Evolutionary conservation across 2,329 filamentous ascomycete genomes (phyloP).

Genomic region (Ascochyta pisi): DNA sequence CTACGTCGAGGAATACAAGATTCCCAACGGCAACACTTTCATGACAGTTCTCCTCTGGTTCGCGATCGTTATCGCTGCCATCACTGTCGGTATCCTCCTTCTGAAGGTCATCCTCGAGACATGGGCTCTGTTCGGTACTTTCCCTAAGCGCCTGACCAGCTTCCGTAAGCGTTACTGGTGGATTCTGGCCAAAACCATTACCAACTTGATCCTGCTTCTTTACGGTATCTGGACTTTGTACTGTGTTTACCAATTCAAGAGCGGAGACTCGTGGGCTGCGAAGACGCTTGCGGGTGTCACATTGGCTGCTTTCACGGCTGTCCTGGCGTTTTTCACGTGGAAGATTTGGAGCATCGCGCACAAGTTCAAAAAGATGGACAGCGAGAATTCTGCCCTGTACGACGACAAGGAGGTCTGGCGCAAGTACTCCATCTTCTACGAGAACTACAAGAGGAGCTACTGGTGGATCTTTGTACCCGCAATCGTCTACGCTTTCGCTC

Average conservation of each 20-base stretch:
- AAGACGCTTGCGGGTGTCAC: conserved; percentile 84
- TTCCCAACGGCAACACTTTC: conserved; percentile 90
- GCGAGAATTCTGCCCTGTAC: conserved; percentile 76
- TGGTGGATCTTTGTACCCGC: conserved; percentile 96
- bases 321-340: conserved; percentile 83
- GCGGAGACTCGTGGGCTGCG: conserved; percentile 92
- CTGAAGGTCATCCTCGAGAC: conserved; percentile 90
- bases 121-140: conserved; percentile 88
- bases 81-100: conserved; percentile 84
- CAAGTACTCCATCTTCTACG: conserved; percentile 98
- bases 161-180: conserved; percentile 98
- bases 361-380: conserved; percentile 76
- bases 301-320: conserved; percentile 76
- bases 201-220: conserved; percentile 85
- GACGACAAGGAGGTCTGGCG: conserved; percentile 90
- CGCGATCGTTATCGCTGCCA: conserved; percentile 82
- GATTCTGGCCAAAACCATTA: conserved; percentile 85
- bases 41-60: conserved; percentile 93
- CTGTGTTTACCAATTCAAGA: conserved; percentile 93
- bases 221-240: conserved; percentile 97
- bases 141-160: conserved; percentile 77
- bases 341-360: conserved; percentile 81
- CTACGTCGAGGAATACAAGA: conserved; percentile 81
- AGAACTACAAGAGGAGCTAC: conserved; percentile 89
- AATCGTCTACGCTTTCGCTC: conserved; percentile 89